phyloP scores from a whole-genome alignment of 768 basidiomycete genomes.

The Boletus sp. region DNA sequence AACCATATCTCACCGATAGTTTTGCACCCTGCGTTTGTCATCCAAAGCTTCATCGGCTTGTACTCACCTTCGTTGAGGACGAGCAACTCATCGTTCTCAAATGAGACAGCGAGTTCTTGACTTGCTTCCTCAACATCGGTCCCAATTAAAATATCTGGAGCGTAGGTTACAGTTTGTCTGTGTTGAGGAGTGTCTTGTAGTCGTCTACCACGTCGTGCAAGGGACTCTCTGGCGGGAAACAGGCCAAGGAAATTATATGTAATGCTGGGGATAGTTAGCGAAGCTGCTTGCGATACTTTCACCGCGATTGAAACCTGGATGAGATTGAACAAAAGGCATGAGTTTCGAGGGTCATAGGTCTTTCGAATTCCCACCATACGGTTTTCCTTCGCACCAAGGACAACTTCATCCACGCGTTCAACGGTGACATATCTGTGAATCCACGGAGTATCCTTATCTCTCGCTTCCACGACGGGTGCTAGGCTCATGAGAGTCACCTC shows the following conservation, averaged over 20 bases:
- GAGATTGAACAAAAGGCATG: background rate
- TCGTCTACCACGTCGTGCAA: slow-evolving; percentile 68
- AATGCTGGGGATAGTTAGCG: slow-evolving; percentile 54
- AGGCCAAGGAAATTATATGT: slow-evolving; percentile 72
- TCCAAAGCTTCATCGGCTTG: slow-evolving; percentile 47
- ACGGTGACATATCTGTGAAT: slow-evolving; percentile 47
- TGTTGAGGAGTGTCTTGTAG: slow-evolving; percentile 74
- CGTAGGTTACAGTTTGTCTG: slow-evolving; percentile 65
- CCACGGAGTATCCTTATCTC: slow-evolving; percentile 29
- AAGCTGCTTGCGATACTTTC: slow-evolving; percentile 47
- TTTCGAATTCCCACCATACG: slow-evolving; percentile 49
- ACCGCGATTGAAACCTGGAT: slow-evolving; percentile 61
- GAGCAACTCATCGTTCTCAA: slow-evolving; percentile 51
- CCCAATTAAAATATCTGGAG: slow-evolving; percentile 57
- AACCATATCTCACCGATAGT: slow-evolving; percentile 71
- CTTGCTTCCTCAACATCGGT: slow-evolving; percentile 62
- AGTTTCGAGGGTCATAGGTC: background rate
- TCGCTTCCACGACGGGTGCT: slow-evolving; percentile 49
- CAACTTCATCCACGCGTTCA: slow-evolving; percentile 58
- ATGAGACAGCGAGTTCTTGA: slow-evolving; percentile 59
- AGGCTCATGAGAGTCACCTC: slow-evolving; percentile 68
- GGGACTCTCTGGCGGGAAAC: slow-evolving; percentile 61
- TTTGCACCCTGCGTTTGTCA: slow-evolving; percentile 64
- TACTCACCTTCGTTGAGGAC: slow-evolving; percentile 68
- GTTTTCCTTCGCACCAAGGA: slow-evolving; percentile 59